Percentiles rank a stretch among this genome's conserved stretches.
These are phyloP conservation scores for Penicillium fuscoglaucum DNA, from an alignment of 2,329 filamentous ascomycete species.

Conservation along the genomic window DNA sequence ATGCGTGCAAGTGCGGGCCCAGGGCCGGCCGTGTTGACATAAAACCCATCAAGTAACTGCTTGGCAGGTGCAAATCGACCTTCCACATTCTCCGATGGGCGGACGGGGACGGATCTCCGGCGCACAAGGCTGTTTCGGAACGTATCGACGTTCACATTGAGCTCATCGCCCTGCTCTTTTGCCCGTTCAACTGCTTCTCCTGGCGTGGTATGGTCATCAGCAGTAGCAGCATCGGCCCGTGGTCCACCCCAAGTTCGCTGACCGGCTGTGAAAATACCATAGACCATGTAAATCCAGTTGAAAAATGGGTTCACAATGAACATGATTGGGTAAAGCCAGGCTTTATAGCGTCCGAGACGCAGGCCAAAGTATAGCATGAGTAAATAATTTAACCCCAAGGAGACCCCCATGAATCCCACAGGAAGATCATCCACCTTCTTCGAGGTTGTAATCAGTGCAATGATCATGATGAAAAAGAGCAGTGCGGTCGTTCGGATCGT, in stretches of 20 bases:
- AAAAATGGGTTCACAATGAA: constrained; percentile 94
- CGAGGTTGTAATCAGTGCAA: constrained; percentile 81
- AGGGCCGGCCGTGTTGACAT: constrained; percentile 69
- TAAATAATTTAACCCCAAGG: constrained; percentile 87
- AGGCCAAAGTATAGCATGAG: constrained; percentile 95
- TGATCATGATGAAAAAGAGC: constrained; percentile 88
- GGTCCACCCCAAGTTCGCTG: constrained; percentile 96
- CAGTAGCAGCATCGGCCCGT: constrained; percentile 80
- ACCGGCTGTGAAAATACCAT: constrained; percentile 91
- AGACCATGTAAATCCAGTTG: constrained; percentile 98
- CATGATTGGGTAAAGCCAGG: constrained; percentile 94
- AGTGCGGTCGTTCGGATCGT: constrained; percentile 92
- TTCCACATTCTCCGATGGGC: constrained; percentile 72
- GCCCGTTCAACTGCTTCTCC: constrained; percentile 83
- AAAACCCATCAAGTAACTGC: constrained; percentile 66
- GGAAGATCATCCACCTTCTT: constrained; percentile 77
- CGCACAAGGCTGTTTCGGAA: constrained; percentile 57
- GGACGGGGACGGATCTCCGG: constrained; percentile 60
- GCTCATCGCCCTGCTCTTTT: constrained; percentile 75
- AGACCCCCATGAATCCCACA: constrained; percentile 90
- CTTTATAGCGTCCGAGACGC: constrained; percentile 84
- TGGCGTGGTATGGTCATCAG: constrained; percentile 72
- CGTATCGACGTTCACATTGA: constrained; percentile 85
- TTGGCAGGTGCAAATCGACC: constrained; percentile 76
- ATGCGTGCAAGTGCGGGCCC: constrained; percentile 57